Evolutionary conservation across 1,284 basidiomycete genomes (phyloP), one percentile per base, ranked within the genome.

Genomic region (Leccinum huronense): DNA sequence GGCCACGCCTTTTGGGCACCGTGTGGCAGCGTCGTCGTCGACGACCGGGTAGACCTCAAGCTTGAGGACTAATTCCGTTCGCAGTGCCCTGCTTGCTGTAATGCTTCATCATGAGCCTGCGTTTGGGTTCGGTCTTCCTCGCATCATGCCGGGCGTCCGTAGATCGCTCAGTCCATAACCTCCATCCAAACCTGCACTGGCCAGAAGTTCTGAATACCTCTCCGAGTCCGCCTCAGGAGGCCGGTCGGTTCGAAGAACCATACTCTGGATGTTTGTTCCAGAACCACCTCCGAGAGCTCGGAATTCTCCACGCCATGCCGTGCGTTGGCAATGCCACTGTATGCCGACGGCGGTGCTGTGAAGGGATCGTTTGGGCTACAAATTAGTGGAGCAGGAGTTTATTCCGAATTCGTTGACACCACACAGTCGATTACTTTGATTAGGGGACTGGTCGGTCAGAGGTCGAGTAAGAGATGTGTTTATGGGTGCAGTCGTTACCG

Each of bases 1-100:
- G 74, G 75, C 85, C 85, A 89, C 19, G 68, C 64, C 61, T 64
- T 71, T 51, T 65, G 67, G 9, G 59, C 19, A 59, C 23, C 48
- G 33, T 60, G 68, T 61, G 63, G 55, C 1, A 63, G 65, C 7
- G 68, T 67, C 45, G 64, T 33, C 33, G 33, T 33, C 33, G 33
- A 59, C 8, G 65, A 56, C 19, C 57, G 63, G 51, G 61, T 11
- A 38, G 62, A 31, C 38, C 55, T 63, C 38, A 59, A 42, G 59
- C 60, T 9, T 80, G 76, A 8, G 80, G 60, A 16, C 54, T 63
- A 1, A 68, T 63, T 5, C 69, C 73, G 14, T 74, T 74, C 31
- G 63, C 74, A 10, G 69, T 65, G 14, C 79, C 78, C 62, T 74
- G 69, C 40, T 79, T 78, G 31, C 71, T 75, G 34, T 68, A 67